Base-by-base conservation (phyloP, 2,329 filamentous ascomycete species). In the Biscogniauxia sp. region DNA sequence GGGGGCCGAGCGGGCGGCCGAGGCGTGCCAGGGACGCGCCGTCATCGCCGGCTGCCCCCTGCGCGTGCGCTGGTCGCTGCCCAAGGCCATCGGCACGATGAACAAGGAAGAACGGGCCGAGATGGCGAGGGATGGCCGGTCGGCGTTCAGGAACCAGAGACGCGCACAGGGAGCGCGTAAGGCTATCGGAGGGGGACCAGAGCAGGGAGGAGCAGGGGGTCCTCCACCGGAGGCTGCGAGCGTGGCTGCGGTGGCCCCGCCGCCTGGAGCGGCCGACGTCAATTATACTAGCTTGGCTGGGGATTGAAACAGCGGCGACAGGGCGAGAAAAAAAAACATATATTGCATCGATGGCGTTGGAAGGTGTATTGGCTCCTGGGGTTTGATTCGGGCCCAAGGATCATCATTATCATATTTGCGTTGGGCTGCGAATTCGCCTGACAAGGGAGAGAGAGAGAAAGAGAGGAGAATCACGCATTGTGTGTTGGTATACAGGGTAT, bases 31-130 rank as follows among this genome's bases (percentile, higher is more conserved):
- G 74, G 95, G 96, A 5, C 90, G 90, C 63, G 92, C 93, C 0
- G 86, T 98, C 6, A 91, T 99, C 69, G 88, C 93, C 41, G 95
- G 95, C 2, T 97, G 94, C 69, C 95, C 95, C 0, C 77, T 99
- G 62, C 83, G 94, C 32, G 88, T 99, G 19, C 88, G 93, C 64
- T 99, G 95, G 95, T 94, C 93, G 17, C 89, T 91, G 73, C 94
- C 96, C 17, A 95, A 93, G 79, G 90, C 94, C 1, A 83, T 99
- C 59, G 95, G 97, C 59, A 96, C 87, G 23, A 90, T 98, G 87
- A 91, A 96, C 65, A 89, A 89, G 63, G 93, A 97, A 58, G 86
- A 96, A 74, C 85, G 94, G 51, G 82, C 89, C 66, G 85, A 90
- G 70, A 92, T 96, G 80, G 87, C 93, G 20, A 85, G 88, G 41